Conservation (phyloP, 495 filamentous ascomycete genomes). For the Amniculicola lignicola region DNA sequence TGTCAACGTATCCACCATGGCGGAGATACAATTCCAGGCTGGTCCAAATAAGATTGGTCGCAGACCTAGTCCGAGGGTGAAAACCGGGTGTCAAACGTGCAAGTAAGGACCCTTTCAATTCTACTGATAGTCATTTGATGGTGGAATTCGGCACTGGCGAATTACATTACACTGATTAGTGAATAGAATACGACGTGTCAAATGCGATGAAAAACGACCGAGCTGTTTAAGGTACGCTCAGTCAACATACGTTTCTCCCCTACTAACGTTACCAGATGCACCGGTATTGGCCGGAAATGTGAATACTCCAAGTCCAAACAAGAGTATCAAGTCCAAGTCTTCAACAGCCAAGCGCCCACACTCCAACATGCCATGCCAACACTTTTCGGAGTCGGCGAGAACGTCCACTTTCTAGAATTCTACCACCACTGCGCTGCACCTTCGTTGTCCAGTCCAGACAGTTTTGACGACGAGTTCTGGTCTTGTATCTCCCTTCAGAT, state of each 20-base stretch:
- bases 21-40: too few relatives aligned
- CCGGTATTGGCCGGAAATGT: not conserved
- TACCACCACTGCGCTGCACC: not conserved
- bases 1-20: too few relatives aligned
- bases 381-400: not conserved
- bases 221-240: not conserved
- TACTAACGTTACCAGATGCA: not conserved
- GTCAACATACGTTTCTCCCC: not conserved
- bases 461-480: constrained; percentile 8
- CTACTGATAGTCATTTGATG: too few relatives aligned
- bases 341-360: not conserved
- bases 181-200: not conserved
- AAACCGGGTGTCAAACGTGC: not conserved
- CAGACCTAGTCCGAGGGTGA: not conserved
- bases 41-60: too few relatives aligned
- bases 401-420: not conserved
- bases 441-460: not conserved
- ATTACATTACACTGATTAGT: not conserved
- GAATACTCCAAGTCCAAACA: not conserved
- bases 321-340: not conserved
- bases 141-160: not conserved
- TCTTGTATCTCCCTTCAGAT: constrained; percentile 13
- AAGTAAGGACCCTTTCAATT: too few relatives aligned
- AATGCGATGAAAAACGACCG: not conserved
- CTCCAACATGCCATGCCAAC: not conserved